A percentile compares a stretch with the other conserved stretches of the same genome.
phyloP scores from a whole-genome alignment of 441 rosid species.

The Euphorbia celastroides region DNA sequence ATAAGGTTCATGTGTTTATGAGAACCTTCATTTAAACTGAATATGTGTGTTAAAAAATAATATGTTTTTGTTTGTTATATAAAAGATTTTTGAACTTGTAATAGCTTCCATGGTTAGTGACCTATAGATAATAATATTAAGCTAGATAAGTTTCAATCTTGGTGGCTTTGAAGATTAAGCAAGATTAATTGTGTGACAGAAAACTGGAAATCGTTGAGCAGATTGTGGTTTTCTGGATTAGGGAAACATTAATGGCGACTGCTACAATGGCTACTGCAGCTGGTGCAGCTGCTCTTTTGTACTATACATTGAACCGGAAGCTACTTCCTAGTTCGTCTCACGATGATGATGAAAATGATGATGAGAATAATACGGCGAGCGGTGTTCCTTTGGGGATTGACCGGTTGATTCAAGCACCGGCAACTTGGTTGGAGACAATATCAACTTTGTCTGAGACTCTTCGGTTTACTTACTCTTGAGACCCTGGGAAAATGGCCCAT shows the following conservation, averaged over 20 bases:
- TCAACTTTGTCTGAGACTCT: constrained; percentile 92
- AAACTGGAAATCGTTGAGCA: background rate
- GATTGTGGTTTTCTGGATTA: background rate
- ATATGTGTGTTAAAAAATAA: background rate
- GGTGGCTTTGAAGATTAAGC: background rate
- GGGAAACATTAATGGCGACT: constrained; percentile 67
- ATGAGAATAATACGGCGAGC: constrained; percentile 21
- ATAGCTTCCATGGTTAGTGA: background rate
- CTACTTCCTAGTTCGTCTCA: constrained; percentile 29
- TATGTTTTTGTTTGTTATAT: background rate
- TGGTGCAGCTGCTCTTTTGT: constrained; percentile 90
- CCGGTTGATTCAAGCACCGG: constrained; percentile 86
- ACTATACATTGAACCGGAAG: constrained; percentile 73
- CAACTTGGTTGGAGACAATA: constrained; percentile 88
- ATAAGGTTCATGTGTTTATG: background rate
- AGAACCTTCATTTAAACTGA: background rate
- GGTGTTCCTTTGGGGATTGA: constrained; percentile 45
- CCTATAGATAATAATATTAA: background rate
- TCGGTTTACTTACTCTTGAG: constrained; percentile 91
- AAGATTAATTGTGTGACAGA: background rate
- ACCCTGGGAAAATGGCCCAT: constrained; percentile 97
- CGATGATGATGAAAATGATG: constrained; percentile 40
- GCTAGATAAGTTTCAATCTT: background rate
- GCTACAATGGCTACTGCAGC: constrained; percentile 99
- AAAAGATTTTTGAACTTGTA: background rate